Evolutionary conservation across 1,284 basidiomycete genomes (phyloP), one percentile per base, ranked within the genome.

Genomic region (Veloboletus limbatus): DNA sequence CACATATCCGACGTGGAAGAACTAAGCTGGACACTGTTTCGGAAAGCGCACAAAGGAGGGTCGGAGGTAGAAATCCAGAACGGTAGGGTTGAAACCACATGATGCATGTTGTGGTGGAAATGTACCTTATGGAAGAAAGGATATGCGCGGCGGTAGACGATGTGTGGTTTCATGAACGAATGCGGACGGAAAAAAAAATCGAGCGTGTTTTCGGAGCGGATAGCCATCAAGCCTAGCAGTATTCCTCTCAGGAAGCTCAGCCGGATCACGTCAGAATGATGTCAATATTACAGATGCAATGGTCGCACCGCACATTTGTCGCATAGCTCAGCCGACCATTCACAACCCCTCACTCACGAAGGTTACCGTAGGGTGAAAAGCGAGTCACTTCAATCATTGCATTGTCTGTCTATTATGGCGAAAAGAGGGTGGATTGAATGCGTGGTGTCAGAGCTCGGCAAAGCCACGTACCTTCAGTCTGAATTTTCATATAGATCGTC

Each of bases 381-480:
- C 18, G 28, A 38, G 36, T 31, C 24, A n/a, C 25, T 40, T 59
- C 41, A 43, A 47, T 55, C 45, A 24, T 38, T 45, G 27, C 40
- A 47, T 50, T 58, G 49, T 51, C 27, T 36, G 34, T 36, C 34
- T n/a, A 35, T 45, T 43, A 32, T 50, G 45, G 41, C 47, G 42
- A 47, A 53, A 56, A 50, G 44, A 55, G 45, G 48, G 54, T 47
- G 40, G 43, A 33, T 46, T 42, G 22, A 40, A 38, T 40, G 40
- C 28, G 39, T 45, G 38, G 41, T 46, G 45, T 57, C 45, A 59
- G 37, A 43, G 35, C 47, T 61, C 56, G 56, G 56, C 36, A 54
- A 51, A 30, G 36, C 41, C 21, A 38, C 32, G 41, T 48, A 59
- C 59, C 56, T 54, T 36, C 40, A 20, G 46, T 44, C 38, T 24